Evolutionary conservation across 2,329 filamentous ascomycete genomes (phyloP).

Genomic region (Cladosporium sp.): DNA sequence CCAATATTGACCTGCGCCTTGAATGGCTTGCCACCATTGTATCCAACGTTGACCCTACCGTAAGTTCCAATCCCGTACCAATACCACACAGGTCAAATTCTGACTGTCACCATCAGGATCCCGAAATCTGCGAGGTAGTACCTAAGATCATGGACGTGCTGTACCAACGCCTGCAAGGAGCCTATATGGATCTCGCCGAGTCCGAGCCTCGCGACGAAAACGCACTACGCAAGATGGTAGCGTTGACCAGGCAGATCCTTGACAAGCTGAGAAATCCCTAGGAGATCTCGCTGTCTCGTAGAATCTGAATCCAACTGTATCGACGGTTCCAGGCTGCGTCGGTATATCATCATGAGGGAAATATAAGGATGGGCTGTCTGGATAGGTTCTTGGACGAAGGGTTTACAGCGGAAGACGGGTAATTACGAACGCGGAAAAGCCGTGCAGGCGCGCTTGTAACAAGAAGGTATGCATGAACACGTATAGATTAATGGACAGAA

Average conservation of each 20-base stretch:
- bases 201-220: constrained; percentile 47
- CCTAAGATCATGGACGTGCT: constrained; percentile 59
- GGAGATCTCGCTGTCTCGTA: no score
- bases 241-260: constrained; percentile 26
- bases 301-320: neutral
- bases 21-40: constrained; percentile 57
- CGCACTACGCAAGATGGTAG: constrained; percentile 32
- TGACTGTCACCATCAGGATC: constrained; percentile 19
- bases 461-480: neutral
- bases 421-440: neutral
- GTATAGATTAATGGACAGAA: neutral
- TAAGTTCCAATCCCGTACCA: constrained; percentile 32
- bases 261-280: constrained; percentile 18
- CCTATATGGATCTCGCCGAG: constrained; percentile 56
- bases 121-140: constrained; percentile 53
- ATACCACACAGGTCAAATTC: neutral
- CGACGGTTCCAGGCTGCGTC: neutral
- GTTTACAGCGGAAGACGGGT: neutral
- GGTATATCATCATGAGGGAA: neutral
- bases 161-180: constrained; percentile 51
- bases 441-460: neutral
- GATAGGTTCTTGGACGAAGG: no score
- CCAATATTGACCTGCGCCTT: constrained; percentile 52
- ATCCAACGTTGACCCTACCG: constrained; percentile 49
- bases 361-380: no score